Percentiles rank a stretch among this genome's conserved stretches.
Conservation (phyloP, 805 yeast genomes). For the Lachancea thermotolerans region DNA sequence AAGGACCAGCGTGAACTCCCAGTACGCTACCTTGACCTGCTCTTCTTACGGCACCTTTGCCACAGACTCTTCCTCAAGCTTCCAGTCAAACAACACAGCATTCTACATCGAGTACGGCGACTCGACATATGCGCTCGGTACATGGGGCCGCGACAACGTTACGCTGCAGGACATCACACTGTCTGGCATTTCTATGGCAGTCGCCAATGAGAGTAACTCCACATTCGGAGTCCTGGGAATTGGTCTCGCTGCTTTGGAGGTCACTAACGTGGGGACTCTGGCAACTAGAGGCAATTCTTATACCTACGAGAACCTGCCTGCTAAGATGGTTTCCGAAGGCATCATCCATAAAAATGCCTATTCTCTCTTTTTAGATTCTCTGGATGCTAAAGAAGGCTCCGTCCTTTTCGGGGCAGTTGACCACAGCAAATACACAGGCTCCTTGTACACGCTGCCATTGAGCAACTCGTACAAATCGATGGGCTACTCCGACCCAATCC, state of each 20-base stretch:
- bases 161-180: constrained; percentile 45
- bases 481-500: constrained; percentile 17
- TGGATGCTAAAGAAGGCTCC: constrained; percentile 40
- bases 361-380: constrained; percentile 52
- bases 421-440: constrained; percentile 52
- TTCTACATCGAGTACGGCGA: constrained; percentile 51
- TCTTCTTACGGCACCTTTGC: constrained; percentile 33
- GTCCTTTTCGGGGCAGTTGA: constrained; percentile 71
- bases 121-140: constrained; percentile 38
- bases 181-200: constrained; percentile 57
- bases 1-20: constrained; percentile 5
- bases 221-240: constrained; percentile 66
- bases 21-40: constrained; percentile 33
- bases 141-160: constrained; percentile 50
- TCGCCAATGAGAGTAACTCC: constrained; percentile 60
- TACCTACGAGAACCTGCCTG: constrained; percentile 61
- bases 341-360: constrained; percentile 49
- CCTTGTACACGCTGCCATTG: constrained; percentile 43
- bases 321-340: constrained; percentile 51
- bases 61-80: constrained; percentile 18
- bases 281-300: constrained; percentile 22
- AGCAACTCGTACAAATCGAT: constrained; percentile 32
- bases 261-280: constrained; percentile 37
- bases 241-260: constrained; percentile 64
- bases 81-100: constrained; percentile 27